Evolutionary conservation across 192 early-diverging fungal genomes (phyloP).

Genomic region (Coemansia sp.): DNA sequence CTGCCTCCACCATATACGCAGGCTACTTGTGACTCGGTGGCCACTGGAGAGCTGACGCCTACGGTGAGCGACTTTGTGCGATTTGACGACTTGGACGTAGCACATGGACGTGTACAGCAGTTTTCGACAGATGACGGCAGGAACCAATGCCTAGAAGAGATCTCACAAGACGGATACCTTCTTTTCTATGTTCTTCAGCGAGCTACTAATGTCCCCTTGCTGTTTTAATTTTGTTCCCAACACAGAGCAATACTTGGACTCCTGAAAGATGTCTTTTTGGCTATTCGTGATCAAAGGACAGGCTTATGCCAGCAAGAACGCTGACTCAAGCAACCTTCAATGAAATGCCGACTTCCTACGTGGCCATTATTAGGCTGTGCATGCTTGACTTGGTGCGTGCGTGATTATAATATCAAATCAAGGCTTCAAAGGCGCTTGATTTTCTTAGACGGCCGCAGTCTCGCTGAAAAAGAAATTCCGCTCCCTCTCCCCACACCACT

Average conservation of each 20-base stretch:
- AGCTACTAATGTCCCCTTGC: not conserved
- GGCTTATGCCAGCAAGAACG: too few species aligned
- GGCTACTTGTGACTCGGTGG: not conserved
- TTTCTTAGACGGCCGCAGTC: not conserved
- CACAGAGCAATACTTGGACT: too few species aligned
- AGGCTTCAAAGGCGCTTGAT: not conserved
- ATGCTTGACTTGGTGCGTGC: not conserved
- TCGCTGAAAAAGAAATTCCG: not conserved
- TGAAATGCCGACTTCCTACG: too few species aligned
- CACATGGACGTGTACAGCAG: constrained; percentile 45
- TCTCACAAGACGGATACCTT: constrained; percentile 61
- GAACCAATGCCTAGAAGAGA: constrained; percentile 52
- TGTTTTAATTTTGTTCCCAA: not conserved
- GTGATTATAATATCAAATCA: not conserved
- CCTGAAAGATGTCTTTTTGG: too few species aligned
- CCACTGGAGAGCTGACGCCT: not conserved
- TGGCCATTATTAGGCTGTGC: too few species aligned
- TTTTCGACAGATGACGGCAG: constrained; percentile 34
- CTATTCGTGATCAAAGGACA: too few species aligned
- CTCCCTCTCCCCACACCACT: not conserved
- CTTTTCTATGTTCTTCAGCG: constrained; percentile 67
- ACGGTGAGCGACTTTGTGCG: constrained; percentile 30
- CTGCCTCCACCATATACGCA: constrained; percentile 5
- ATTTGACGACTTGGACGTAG: constrained; percentile 65
- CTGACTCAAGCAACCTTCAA: too few species aligned